Evolutionary conservation across 2,329 filamentous ascomycete genomes (phyloP).

Genomic region (Pseudogymnoascus sp.): DNA sequence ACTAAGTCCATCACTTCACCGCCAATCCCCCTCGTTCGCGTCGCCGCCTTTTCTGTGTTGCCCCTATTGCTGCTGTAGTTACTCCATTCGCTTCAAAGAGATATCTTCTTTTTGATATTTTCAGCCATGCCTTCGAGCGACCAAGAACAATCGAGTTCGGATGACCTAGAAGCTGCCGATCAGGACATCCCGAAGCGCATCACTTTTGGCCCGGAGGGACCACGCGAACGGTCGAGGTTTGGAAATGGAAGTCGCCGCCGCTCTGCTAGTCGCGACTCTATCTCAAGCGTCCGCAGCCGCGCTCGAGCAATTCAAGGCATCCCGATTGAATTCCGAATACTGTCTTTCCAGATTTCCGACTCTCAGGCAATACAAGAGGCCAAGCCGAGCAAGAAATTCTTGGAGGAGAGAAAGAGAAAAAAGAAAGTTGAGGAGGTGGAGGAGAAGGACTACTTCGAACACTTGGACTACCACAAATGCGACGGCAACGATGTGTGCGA

Average conservation of each 20-base stretch:
- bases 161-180: slow-evolving; percentile 5
- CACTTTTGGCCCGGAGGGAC: slow-evolving; percentile 5
- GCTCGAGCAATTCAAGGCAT: slow-evolving; percentile 27
- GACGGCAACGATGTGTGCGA: slow-evolving; percentile 31
- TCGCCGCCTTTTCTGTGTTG: not conserved
- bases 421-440: slow-evolving; percentile 24
- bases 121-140: not conserved
- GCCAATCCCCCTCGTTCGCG: too few relatives aligned
- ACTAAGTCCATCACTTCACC: not conserved
- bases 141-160: not conserved
- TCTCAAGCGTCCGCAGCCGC: slow-evolving; percentile 15
- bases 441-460: slow-evolving; percentile 38
- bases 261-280: slow-evolving; percentile 23
- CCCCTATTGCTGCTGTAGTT: not conserved
- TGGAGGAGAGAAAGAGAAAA: slow-evolving; percentile 25
- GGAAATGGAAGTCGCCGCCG: not conserved
- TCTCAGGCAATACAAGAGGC: slow-evolving; percentile 22
- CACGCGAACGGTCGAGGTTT: not conserved
- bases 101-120: not conserved
- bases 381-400: not conserved
- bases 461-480: slow-evolving; percentile 34
- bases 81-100: not conserved
- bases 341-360: slow-evolving; percentile 34
- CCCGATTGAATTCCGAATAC: slow-evolving; percentile 34
- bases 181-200: not conserved